phyloP scores from a whole-genome alignment of 2,329 filamentous ascomycete genomes.

The Pestalotiopsis sp. region DNA sequence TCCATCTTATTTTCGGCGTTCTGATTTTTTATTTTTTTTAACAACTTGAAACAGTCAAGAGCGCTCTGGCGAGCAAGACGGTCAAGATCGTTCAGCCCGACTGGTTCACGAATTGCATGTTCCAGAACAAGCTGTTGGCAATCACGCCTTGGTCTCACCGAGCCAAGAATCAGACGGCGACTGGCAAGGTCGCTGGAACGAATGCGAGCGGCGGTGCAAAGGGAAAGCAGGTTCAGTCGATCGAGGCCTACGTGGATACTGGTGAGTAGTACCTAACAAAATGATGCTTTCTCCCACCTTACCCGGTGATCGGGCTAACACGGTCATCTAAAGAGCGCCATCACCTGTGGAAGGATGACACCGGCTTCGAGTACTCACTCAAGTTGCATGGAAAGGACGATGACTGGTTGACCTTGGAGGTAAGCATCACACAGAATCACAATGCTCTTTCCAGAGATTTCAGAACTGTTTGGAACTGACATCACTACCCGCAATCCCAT shows the following conservation, averaged over 20 bases:
- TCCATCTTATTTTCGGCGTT: no score
- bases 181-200: constrained; percentile 25
- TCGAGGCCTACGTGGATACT: constrained; percentile 48
- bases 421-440: constrained; percentile 38
- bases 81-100: constrained; percentile 49
- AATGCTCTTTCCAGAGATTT: neutral
- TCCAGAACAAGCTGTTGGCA: constrained; percentile 24
- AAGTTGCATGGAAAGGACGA: constrained; percentile 60
- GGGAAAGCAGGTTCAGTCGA: constrained; percentile 33
- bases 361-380: constrained; percentile 66
- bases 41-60: constrained; percentile 32
- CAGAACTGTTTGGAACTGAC: neutral
- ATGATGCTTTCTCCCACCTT: no score
- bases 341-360: constrained; percentile 65
- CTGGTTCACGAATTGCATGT: constrained; percentile 55
- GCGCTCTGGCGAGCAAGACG: constrained; percentile 38
- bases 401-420: constrained; percentile 63
- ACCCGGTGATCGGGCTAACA: neutral
- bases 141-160: constrained; percentile 47
- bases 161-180: constrained; percentile 39
- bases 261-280: constrained; percentile 40
- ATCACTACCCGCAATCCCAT: neutral
- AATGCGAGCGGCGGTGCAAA: neutral
- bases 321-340: constrained; percentile 52
- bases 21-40: neutral